These are phyloP conservation scores for Iberis pinnata DNA, from an alignment of 345 rosid species.

Conservation along the genomic window DNA sequence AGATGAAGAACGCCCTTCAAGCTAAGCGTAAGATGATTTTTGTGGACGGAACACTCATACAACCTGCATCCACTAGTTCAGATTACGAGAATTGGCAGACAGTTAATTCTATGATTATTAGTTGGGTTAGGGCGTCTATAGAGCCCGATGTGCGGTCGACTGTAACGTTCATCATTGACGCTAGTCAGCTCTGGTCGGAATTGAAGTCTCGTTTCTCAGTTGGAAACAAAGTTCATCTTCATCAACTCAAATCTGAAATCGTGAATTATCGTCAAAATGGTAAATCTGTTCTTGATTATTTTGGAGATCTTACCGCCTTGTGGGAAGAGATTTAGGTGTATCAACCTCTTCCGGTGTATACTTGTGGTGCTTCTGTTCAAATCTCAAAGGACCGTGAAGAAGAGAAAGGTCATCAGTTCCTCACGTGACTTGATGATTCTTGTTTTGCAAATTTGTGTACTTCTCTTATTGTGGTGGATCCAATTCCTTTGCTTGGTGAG, in stretches of 20 bases:
- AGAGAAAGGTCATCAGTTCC: too few relatives aligned
- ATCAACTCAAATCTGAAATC: neutral
- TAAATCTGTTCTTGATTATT: neutral
- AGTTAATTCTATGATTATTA: neutral
- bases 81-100: neutral
- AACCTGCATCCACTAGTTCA: neutral
- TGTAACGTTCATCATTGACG: accelerated
- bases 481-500: too few relatives aligned
- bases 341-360: neutral
- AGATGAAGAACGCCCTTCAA: neutral
- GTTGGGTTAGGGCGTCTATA: neutral
- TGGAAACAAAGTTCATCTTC: neutral
- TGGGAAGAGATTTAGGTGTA: neutral
- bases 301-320: neutral
- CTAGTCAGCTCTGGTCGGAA: neutral
- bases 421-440: too few relatives aligned
- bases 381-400: too few relatives aligned
- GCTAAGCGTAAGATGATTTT: neutral
- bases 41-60: neutral
- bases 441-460: too few relatives aligned
- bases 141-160: neutral
- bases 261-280: neutral
- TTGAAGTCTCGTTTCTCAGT: neutral
- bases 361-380: neutral
- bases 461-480: too few relatives aligned